Base-by-base conservation (phyloP, 2,329 filamentous ascomycete genomes). In the Diaporthe eres region DNA sequence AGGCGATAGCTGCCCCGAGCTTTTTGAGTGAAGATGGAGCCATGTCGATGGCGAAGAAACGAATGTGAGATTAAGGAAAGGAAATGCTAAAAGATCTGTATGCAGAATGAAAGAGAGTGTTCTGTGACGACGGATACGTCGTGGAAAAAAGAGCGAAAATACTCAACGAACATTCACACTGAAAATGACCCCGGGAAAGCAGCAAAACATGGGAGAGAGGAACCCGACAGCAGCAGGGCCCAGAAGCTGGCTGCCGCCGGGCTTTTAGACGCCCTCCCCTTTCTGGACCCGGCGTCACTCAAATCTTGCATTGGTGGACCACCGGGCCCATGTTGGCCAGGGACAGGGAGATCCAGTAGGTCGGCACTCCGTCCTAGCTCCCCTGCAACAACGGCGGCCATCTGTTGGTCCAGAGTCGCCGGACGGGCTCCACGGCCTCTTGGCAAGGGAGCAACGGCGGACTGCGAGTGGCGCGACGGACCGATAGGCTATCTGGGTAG, bases 1-100 rank as follows among this genome's bases (percentile, higher is more conserved):
- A 73, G 22, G 70, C 75, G 44, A 77, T 53, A 42, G 74, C 73
- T 63, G 63, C 70, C 68, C 75, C 70, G 70, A 77, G 57, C 63
- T 53, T 77, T 39, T 67, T 73, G 70, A 75, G 63, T 1, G 70
- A 73, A 67, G 73, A 73, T 49, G 68, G 57, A 73, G 74, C 61
- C 73, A 77, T 77, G 4, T 51, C 53, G 39, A 67, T 67, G 47
- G 70, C 55, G 22, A 8, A 51, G 55, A 70, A 75, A 49, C 13
- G 44, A 63, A 63, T 8, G 53, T 39, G n/a, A 13, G n/a, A 70
- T 22, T 49, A 57, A 22, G 10, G 44, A 71, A 74, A 47, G 58
- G 25, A 60, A 60, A 22, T 17, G 39, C 39, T 47, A 39, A 60
- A 68, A 47, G 70, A 72, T 61, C 58, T 70, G 68, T 60, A 57